Conservation (phyloP, 1,284 basidiomycete genomes). For the Cystobasidium pallidum region DNA sequence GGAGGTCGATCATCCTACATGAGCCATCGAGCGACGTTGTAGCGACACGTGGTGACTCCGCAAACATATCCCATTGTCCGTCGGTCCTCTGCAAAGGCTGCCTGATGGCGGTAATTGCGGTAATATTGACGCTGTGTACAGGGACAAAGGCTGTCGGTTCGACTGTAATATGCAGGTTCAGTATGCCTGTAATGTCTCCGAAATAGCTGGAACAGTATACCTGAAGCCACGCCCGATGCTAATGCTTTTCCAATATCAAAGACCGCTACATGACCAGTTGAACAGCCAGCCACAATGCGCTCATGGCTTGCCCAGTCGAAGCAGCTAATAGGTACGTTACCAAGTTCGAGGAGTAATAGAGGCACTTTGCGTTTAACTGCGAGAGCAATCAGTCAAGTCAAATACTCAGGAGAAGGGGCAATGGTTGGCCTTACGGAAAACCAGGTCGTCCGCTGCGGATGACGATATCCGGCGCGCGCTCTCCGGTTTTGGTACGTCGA, state of each 20-base stretch:
- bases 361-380: constrained; percentile 69
- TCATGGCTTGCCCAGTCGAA: constrained; percentile 86
- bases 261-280: constrained; percentile 75
- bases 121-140: constrained; percentile 76
- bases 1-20: constrained; percentile 71
- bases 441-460: constrained; percentile 15
- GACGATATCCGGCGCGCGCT: constrained; percentile 43
- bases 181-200: too few species aligned
- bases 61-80: constrained; percentile 65
- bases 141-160: constrained; percentile 70
- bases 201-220: neutral
- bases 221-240: constrained; percentile 33
- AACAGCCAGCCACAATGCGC: constrained; percentile 73
- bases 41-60: constrained; percentile 59
- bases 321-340: constrained; percentile 71
- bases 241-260: constrained; percentile 68
- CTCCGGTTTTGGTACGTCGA: constrained; percentile 73
- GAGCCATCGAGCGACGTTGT: constrained; percentile 78
- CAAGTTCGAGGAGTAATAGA: constrained; percentile 68
- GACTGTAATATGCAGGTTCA: neutral
- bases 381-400: too few species aligned
- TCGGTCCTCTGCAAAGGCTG: constrained; percentile 64
- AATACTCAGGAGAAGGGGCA: too few species aligned
- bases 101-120: constrained; percentile 71
- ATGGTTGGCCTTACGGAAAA: constrained; percentile 27